phyloP scores from a whole-genome alignment of 2,329 filamentous ascomycete species.

The Ascochyta clinopodiicola region DNA sequence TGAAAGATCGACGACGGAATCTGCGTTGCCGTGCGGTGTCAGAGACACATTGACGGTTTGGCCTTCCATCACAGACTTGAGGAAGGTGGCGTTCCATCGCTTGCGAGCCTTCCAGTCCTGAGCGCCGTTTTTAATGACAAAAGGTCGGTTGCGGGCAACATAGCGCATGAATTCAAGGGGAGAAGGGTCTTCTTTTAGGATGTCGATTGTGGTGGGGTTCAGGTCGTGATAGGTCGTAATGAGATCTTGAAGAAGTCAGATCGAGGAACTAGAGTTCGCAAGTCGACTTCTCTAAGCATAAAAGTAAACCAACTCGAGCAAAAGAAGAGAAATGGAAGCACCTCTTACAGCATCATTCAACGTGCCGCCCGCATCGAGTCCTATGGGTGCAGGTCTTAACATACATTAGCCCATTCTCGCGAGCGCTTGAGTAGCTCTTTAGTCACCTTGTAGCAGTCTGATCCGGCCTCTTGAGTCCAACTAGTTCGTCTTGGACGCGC shows the following conservation, averaged over 20 bases:
- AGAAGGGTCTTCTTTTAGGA: slow-evolving; percentile 69
- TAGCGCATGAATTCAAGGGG: slow-evolving; percentile 81
- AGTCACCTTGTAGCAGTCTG: slow-evolving; percentile 29
- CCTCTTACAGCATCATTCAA: slow-evolving; percentile 48
- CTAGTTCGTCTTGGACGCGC: slow-evolving; percentile 25
- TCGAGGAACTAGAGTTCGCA: background rate
- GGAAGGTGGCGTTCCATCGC: slow-evolving; percentile 68
- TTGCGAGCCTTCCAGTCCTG: slow-evolving; percentile 66
- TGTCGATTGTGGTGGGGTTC: slow-evolving; percentile 66
- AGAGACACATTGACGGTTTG: slow-evolving; percentile 75
- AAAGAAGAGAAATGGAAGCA: slow-evolving; percentile 26
- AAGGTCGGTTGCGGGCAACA: slow-evolving; percentile 76
- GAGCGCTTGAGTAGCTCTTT: background rate
- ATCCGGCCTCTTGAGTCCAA: slow-evolving; percentile 25
- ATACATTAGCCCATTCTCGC: background rate
- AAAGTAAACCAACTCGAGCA: background rate
- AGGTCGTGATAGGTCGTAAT: slow-evolving; percentile 76
- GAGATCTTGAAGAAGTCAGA: slow-evolving; percentile 49
- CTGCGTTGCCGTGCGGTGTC: slow-evolving; percentile 72
- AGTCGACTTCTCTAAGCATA: background rate
- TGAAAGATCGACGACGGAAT: slow-evolving; percentile 68
- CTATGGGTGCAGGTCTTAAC: slow-evolving; percentile 39
- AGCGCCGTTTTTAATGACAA: slow-evolving; percentile 71
- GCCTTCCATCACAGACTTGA: slow-evolving; percentile 62
- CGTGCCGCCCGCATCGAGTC: slow-evolving; percentile 30